Conservation (phyloP, 371 early-diverging fungal species). For the Mortierella sp. region DNA sequence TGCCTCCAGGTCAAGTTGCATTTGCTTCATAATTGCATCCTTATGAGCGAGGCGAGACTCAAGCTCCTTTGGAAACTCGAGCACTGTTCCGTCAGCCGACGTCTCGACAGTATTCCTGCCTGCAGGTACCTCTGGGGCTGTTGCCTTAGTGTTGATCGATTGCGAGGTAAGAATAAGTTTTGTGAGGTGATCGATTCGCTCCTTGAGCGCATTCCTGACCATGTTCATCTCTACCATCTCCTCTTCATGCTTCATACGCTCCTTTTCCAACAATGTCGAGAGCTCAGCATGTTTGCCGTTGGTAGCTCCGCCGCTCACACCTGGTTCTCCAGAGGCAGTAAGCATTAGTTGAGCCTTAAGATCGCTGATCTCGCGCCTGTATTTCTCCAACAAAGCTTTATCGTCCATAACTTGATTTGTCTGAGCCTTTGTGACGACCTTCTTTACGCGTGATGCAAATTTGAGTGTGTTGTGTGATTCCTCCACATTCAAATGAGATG, state of each 20-base stretch:
- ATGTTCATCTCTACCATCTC: conserved; percentile 79
- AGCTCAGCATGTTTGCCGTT: conserved; percentile 52
- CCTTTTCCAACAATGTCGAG: conserved; percentile 49
- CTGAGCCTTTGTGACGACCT: conserved; percentile 74
- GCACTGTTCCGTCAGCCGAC: conserved; percentile 45
- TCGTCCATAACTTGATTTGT: conserved; percentile 85
- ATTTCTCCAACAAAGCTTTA: conserved; percentile 88
- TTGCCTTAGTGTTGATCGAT: conserved; percentile 54
- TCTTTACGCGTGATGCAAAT: conserved; percentile 87
- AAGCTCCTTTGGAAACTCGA: conserved; percentile 54
- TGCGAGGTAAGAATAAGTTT: conserved; percentile 83
- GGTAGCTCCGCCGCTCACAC: conserved; percentile 1
- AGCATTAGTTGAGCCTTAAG: conserved; percentile 80
- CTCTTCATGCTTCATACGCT: conserved; percentile 76
- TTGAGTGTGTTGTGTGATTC: conserved; percentile 89
- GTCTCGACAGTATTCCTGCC: conserved; percentile 38
- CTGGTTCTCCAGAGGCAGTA: conserved; percentile 45
- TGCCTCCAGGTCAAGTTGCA: conserved; percentile 41
- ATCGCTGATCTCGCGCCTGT: conserved; percentile 86
- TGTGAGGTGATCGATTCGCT: conserved; percentile 86
- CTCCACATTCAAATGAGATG: conserved; percentile 70
- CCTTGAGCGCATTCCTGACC: conserved; percentile 82
- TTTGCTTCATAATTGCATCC: conserved; percentile 45
- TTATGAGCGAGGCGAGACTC: conserved; percentile 49
- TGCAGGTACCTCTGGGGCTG: conserved; percentile 16